Evolutionary conservation across 805 yeast genomes (phyloP), one percentile per base, ranked within the genome.

Genomic region (Ogataea pignaliae): DNA sequence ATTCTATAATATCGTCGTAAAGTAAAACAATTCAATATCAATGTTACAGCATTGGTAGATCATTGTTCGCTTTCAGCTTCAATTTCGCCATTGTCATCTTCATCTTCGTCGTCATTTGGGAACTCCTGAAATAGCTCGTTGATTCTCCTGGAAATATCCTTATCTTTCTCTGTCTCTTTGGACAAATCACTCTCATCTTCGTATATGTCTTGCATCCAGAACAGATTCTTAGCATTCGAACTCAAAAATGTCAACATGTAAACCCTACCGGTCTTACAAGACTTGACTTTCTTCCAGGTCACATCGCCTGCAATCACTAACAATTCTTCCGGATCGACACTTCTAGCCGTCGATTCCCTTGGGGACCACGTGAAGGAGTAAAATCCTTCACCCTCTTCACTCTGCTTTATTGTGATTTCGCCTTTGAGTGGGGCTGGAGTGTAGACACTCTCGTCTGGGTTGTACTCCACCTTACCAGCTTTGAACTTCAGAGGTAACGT

Each of bases 231-330:
- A 28, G 69, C 69, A 10, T 69, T 69, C 3, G 68, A 63, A 39
- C 65, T 58, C 36, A 63, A 42, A 40, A 66, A 66, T 13, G 64
- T 64, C 49, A 66, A 51, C 59, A 59, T 60, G 45, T 56, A 82
- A 13, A 88, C 89, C 48, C 96, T 72, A 13, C 96, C 96, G 0
- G 88, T 77, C 36, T 67, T 75, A 63, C 95, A 85, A 28, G 86
- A 78, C 40, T 71, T 63, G 36, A 86, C 78, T 43, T 78, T 85
- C 49, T 76, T 76, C 80, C 89, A 86, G 36, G 83, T 78, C 41
- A 85, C 91, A 57, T 88, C 96, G 1, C 95, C 95, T 0, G 95
- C 93, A 53, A 88, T 81, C 36, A 88, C 76, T 51, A 87, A 69
- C 46, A 86, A 70, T 51, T 83, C 89, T 43, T 80, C 85, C 37